Percentiles rank a stretch among this genome's conserved stretches.
These are phyloP conservation scores for Ormosia emarginata DNA, from an alignment of 306 rosid genomes.

Conservation along the genomic window DNA sequence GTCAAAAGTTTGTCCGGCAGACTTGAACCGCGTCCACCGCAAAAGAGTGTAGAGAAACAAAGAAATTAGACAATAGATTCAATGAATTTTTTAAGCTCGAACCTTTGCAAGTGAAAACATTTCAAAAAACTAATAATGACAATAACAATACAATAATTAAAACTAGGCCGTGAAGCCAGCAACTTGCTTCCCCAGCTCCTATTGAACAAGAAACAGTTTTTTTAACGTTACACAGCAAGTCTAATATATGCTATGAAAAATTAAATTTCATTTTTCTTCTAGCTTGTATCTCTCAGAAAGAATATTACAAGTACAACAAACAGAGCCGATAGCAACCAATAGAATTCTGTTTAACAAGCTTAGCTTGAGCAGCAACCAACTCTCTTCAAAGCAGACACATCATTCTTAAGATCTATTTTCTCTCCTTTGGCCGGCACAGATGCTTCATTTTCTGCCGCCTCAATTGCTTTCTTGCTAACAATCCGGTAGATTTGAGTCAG, in stretches of 20 bases:
- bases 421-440: constrained; percentile 62
- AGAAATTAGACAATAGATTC: not conserved
- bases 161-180: not conserved
- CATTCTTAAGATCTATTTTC: constrained; percentile 56
- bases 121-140: not conserved
- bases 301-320: constrained; percentile 9
- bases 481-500: constrained; percentile 62
- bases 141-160: not conserved
- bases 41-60: no score
- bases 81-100: not conserved
- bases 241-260: not conserved
- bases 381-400: constrained; percentile 55
- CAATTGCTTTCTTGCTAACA: constrained; percentile 60
- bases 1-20: no score
- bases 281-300: not conserved
- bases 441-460: constrained; percentile 57
- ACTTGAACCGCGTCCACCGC: no score
- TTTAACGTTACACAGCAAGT: not conserved
- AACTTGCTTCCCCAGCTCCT: not conserved
- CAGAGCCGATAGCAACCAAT: not conserved
- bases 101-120: not conserved
- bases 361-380: constrained; percentile 70
- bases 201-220: not conserved
- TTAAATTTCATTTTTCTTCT: not conserved
- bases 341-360: not conserved